Conservation (phyloP, 2,329 filamentous ascomycete genomes). For the Davidsoniella australis region DNA sequence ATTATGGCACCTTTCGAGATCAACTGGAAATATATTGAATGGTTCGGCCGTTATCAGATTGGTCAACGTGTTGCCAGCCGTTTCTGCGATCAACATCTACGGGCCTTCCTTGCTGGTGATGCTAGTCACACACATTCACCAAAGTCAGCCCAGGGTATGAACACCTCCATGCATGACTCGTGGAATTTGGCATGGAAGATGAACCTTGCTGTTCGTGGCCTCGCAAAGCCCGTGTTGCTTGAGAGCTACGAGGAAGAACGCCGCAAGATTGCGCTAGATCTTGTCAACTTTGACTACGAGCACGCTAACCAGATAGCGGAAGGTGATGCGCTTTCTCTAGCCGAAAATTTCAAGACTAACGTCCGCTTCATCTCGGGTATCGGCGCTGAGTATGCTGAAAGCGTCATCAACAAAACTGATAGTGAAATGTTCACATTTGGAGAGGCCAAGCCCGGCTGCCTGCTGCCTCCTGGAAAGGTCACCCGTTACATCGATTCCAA, state of each 20-base stretch:
- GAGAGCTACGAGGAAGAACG: constrained; percentile 46
- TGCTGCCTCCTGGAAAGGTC: constrained; percentile 50
- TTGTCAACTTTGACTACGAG: constrained; percentile 41
- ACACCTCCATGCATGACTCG: constrained; percentile 42
- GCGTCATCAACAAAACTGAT: constrained; percentile 30
- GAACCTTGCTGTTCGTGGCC: constrained; percentile 35
- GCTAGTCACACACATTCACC: constrained; percentile 57
- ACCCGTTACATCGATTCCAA: constrained; percentile 64
- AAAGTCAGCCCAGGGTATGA: constrained; percentile 54
- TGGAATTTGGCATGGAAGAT: constrained; percentile 42
- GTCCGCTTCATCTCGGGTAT: constrained; percentile 58
- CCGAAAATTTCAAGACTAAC: constrained; percentile 53
- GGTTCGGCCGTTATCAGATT: constrained; percentile 58
- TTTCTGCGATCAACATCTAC: constrained; percentile 44
- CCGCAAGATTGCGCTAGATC: constrained; percentile 40
- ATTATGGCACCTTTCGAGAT: constrained; percentile 42
- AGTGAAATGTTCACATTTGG: constrained; percentile 26
- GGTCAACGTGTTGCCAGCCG: constrained; percentile 53
- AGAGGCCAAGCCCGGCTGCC: constrained; percentile 34
- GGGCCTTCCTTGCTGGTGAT: constrained; percentile 54
- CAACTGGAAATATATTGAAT: constrained; percentile 43
- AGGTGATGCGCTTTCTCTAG: constrained; percentile 45
- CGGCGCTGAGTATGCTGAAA: constrained; percentile 43
- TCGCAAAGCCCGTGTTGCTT: constrained; percentile 36
- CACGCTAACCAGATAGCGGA: constrained; percentile 41